phyloP scores from a whole-genome alignment of 2,329 filamentous ascomycete species.

The Alternaria sp. region DNA sequence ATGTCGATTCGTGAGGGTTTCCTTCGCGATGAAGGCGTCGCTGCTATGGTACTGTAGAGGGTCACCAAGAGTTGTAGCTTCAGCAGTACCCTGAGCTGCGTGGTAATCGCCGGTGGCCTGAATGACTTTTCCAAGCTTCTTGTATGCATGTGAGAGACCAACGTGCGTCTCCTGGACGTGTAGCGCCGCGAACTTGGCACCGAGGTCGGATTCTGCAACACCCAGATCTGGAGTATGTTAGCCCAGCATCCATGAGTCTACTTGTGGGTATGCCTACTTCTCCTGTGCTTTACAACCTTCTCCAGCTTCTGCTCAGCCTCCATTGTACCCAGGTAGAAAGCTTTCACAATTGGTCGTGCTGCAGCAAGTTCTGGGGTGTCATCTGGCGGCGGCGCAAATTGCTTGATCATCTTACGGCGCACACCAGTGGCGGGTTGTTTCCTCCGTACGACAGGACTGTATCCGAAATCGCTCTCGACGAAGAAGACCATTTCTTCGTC shows the following conservation, averaged over 20 bases:
- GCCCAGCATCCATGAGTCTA: not conserved
- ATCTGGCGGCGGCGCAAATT: constrained; percentile 96
- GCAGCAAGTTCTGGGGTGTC: constrained; percentile 94
- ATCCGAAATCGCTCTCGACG: constrained; percentile 98
- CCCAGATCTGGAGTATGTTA: constrained; percentile 74
- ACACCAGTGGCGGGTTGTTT: constrained; percentile 98
- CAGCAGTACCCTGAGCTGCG: constrained; percentile 93
- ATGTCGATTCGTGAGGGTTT: constrained; percentile 96
- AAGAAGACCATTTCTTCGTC: constrained; percentile 98
- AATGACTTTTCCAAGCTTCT: constrained; percentile 92
- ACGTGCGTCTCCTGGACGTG: constrained; percentile 89
- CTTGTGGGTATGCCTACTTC: constrained; percentile 68
- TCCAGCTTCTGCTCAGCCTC: constrained; percentile 98
- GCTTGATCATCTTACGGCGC: constrained; percentile 93
- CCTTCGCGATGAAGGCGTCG: constrained; percentile 97
- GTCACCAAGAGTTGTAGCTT: constrained; percentile 93
- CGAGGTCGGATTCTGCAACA: constrained; percentile 90
- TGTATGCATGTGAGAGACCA: constrained; percentile 88
- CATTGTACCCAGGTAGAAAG: constrained; percentile 95
- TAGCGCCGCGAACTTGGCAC: constrained; percentile 87
- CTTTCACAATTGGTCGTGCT: constrained; percentile 88
- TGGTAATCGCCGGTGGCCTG: constrained; percentile 96
- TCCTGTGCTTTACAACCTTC: constrained; percentile 87
- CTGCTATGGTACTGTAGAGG: constrained; percentile 94
- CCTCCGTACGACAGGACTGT: constrained; percentile 92